These are phyloP conservation scores for Leishmania guyanensis DNA, from an alignment of 208 protist genomes.

Conservation along the genomic window DNA sequence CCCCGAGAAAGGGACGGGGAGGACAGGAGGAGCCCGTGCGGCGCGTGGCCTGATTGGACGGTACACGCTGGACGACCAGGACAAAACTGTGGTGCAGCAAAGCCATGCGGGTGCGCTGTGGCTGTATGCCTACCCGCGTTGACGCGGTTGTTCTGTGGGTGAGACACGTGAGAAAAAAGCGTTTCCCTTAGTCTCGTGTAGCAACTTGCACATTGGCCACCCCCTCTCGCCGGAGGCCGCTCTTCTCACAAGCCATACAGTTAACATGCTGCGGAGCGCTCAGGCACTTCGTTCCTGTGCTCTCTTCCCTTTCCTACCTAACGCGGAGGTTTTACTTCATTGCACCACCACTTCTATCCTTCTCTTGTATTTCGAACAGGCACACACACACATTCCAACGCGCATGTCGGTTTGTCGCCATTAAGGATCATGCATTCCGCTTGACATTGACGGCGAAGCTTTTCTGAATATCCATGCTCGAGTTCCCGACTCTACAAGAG, in stretches of 20 bases:
- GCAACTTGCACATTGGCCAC: too few relatives aligned
- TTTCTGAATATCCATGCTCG: neutral
- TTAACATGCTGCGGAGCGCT: neutral
- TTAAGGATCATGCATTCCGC: neutral
- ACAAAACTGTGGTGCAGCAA: too few relatives aligned
- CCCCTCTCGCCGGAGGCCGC: neutral
- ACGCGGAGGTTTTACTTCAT: neutral
- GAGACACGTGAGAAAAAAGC: neutral
- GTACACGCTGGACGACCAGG: too few relatives aligned
- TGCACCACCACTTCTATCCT: neutral
- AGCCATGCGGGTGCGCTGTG: too few relatives aligned
- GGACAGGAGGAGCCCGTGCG: too few relatives aligned
- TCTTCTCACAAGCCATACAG: neutral
- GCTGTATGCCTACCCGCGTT: too few relatives aligned
- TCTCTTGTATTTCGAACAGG: neutral
- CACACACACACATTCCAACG: neutral
- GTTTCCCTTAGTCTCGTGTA: neutral
- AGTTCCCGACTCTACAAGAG: neutral
- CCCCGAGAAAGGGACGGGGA: too few relatives aligned
- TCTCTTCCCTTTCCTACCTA: neutral
- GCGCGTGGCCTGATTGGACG: too few relatives aligned
- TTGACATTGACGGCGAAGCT: neutral
- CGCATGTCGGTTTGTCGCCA: neutral
- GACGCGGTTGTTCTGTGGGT: too few relatives aligned
- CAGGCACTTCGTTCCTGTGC: neutral